A percentile compares a stretch with the other conserved stretches of the same genome.
These are phyloP conservation scores for Penicillium paradoxum DNA, from an alignment of 495 filamentous ascomycete genomes.

Conservation along the genomic window DNA sequence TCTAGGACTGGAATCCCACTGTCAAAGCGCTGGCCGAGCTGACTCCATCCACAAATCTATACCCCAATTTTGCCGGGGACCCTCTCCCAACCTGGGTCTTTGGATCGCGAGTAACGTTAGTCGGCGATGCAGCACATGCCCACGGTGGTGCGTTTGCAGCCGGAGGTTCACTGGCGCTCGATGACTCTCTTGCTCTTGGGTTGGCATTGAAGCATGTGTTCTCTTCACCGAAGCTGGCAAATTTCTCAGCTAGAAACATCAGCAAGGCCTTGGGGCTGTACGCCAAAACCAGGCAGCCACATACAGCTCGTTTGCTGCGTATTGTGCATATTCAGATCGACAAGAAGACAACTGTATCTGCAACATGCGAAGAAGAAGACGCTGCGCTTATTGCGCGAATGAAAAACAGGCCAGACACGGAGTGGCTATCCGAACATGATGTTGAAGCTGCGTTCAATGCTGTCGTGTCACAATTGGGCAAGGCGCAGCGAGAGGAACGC, in stretches of 20 bases:
- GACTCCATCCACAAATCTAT: slow-evolving; percentile 38
- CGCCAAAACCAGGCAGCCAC: slow-evolving; percentile 36
- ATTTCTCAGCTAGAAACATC: slow-evolving; percentile 21
- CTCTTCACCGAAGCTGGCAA: background rate
- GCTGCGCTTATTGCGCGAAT: slow-evolving; percentile 34
- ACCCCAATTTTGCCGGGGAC: slow-evolving; percentile 41
- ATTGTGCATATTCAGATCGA: slow-evolving; percentile 37
- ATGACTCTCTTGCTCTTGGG: slow-evolving; percentile 37
- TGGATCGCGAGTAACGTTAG: slow-evolving; percentile 33
- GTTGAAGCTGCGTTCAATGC: slow-evolving; percentile 35
- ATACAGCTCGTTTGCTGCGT: slow-evolving; percentile 35
- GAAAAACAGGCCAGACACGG: slow-evolving; percentile 31
- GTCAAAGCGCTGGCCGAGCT: slow-evolving; percentile 37
- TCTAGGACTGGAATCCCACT: slow-evolving; percentile 41
- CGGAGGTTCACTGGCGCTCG: slow-evolving; percentile 47
- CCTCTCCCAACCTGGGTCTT: slow-evolving; percentile 40
- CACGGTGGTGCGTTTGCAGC: slow-evolving; percentile 49
- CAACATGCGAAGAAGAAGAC: slow-evolving; percentile 32
- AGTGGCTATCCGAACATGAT: slow-evolving; percentile 47
- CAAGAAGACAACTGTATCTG: slow-evolving; percentile 14
- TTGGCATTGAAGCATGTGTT: slow-evolving; percentile 25
- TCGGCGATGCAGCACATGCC: slow-evolving; percentile 47
- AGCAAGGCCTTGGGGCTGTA: slow-evolving; percentile 34
- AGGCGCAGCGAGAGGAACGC: background rate
- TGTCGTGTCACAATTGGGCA: background rate